Base-by-base conservation (phyloP, 2,329 filamentous ascomycete genomes). In the Penicillium sp. region DNA sequence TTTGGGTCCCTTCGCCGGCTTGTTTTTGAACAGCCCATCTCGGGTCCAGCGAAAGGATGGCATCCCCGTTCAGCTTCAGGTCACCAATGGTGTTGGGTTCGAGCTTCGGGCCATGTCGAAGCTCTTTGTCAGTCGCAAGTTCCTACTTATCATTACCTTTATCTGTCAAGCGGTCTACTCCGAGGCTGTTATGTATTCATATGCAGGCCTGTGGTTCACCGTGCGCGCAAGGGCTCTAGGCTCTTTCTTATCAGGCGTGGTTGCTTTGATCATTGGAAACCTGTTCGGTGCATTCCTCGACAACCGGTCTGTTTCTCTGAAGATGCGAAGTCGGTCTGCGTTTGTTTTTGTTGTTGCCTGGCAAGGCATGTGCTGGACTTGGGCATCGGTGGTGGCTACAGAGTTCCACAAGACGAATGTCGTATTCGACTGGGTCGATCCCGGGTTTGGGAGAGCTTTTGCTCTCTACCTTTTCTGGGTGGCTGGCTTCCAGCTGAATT, bases 111-210 rank as follows among this genome's bases (percentile, higher is more conserved):
- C 75, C 1, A 87, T 80, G 1, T 72, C 74, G 0, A 79, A 74
- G 48, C 69, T 82, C 0, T 87, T 88, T 55, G 68, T 83, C 27
- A 80, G 73, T 1, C 80, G 75, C 38, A 77, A 78, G 27, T 88
- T 87, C 50, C 67, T 89, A 1, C 71, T 88, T 0, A 75, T 88
- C 1, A 66, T 88, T 3, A 76, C 84, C 0, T 81, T 86, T 55
- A 88, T 89, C 33, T 82, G 82, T 1, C 83, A 88, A 56, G 82
- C 82, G 0, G 85, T 87, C 0, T 89, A 86, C 61, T 72, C 83
- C 0, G 86, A 89, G 63, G 82, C 86, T 0, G 84, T 89, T 0
- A 87, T 84, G 66, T 88, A 84, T 65, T 88, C 86, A 0, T 89
- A 84, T 50, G 71, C 84, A 6, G 74, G 54, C 67, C 71, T 86